A percentile compares a stretch with the other conserved stretches of the same genome.
Conservation (phyloP, 2,329 filamentous ascomycete genomes). For the Epichloe aotearoae region DNA sequence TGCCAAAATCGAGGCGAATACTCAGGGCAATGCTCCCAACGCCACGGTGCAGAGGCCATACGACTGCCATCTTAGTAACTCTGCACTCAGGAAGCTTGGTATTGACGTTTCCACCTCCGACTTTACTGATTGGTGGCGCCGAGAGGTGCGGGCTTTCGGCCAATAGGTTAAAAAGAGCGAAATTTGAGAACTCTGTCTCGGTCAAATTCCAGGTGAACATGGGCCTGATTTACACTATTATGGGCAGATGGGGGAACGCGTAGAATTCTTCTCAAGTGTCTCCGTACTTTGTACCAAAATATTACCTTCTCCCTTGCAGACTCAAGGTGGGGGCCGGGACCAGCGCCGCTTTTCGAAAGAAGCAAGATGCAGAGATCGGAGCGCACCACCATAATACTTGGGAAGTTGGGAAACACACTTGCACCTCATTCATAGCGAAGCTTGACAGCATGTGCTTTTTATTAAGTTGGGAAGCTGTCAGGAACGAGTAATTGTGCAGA, state of each 20-base stretch:
- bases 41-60: conserved; percentile 67
- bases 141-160: conserved; percentile 46
- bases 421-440: neutral
- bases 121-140: conserved; percentile 71
- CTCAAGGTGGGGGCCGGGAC: neutral
- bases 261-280: neutral
- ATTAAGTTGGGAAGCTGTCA: neutral
- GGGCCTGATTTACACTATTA: neutral
- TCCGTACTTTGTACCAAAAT: too few relatives aligned
- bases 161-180: conserved; percentile 23
- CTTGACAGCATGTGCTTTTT: neutral
- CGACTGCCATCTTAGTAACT: conserved; percentile 77
- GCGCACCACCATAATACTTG: neutral
- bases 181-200: too few relatives aligned
- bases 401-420: neutral
- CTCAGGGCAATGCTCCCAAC: conserved; percentile 58
- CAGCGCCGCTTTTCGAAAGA: neutral
- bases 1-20: conserved; percentile 54
- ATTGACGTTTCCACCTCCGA: conserved; percentile 63
- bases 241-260: neutral
- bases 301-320: neutral
- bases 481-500: neutral
- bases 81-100: conserved; percentile 55
- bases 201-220: neutral
- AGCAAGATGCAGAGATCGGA: neutral